Evolutionary conservation across 768 basidiomycete species (phyloP), one percentile per base, ranked within the genome.

Genomic region (Phallus indusiatus): DNA sequence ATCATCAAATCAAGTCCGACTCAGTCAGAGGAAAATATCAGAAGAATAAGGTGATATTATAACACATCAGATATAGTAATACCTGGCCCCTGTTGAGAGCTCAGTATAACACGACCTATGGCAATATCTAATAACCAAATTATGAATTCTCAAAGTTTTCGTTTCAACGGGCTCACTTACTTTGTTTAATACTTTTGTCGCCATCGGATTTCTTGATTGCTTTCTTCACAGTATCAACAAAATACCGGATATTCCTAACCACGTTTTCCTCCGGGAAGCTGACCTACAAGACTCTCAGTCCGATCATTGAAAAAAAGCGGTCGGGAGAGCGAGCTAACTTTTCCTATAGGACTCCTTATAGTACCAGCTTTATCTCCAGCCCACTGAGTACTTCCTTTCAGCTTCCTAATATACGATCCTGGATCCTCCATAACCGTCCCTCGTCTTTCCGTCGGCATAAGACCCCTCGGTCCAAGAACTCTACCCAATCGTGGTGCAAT

Each of bases 381-480:
- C 93, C 95, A 99, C 68, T 97, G 94, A 50, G 86, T 83, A 4
- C 86, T 85, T 12, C 90, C 91, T 58, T 83, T 81, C 36, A 95
- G 79, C 53, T 82, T 81, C 64, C 82, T 78, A 59, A 99, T 84
- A 63, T 88, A 94, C 12, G 83, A 84, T 14, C 78, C 85, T 47
- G 97, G 77, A 61, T 97, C 91, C 53, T 93, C 89, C 1, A 91
- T 90, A 18, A 98, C 95, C 1, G 94, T 94, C 5, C 96, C 96
- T 59, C 94, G 81, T 70, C 94, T 85, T 62, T 88, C 90, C 7
- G 90, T 88, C 11, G 96, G 96, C 94, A 99, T 96, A 49, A 98
- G 74, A 58, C 95, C 95, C 55, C 90, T 83, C 47, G 93, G 94
- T 65, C 95, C 72, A 72, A 89, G 75, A 71, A 87, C 73, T 74